Evolutionary conservation across 2,329 filamentous ascomycete genomes (phyloP).

Genomic region (Aspergillus amoenus): DNA sequence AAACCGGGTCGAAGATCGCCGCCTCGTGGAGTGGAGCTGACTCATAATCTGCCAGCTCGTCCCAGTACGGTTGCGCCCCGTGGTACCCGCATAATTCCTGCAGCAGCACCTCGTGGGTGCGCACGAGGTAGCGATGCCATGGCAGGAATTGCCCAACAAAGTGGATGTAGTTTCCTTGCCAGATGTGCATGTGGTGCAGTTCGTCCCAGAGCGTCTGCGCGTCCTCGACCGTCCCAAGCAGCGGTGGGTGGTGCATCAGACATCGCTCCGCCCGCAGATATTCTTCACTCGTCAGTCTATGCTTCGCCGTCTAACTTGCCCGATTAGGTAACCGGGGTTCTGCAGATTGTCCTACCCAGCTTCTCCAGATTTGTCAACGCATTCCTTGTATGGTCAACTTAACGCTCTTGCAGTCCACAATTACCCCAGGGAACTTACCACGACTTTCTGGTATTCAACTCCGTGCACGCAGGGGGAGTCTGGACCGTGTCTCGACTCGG

Average conservation of each 20-base stretch:
- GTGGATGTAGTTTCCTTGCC: slow-evolving; percentile 6
- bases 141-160: slow-evolving; percentile 7
- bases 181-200: slow-evolving; percentile 5
- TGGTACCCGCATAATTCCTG: slow-evolving; percentile 3
- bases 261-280: slow-evolving; percentile 5
- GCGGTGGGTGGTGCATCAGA: slow-evolving; percentile 7
- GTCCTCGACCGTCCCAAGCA: background rate
- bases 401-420: background rate
- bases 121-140: slow-evolving; percentile 10
- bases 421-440: background rate
- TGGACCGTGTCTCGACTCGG: too few species aligned
- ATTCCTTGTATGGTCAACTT: background rate
- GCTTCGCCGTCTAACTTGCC: too few species aligned
- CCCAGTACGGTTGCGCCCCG: slow-evolving; percentile 9
- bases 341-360: background rate
- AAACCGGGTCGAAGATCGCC: background rate
- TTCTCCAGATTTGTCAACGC: slow-evolving; percentile 1
- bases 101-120: slow-evolving; percentile 5
- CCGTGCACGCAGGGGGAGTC: background rate
- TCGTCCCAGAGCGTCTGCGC: slow-evolving; percentile 5
- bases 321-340: too few species aligned
- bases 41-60: slow-evolving; percentile 3
- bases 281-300: background rate
- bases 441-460: slow-evolving; percentile 2
- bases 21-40: background rate